Conservation (phyloP, 768 basidiomycete genomes). For the Podaxis rugospora region DNA sequence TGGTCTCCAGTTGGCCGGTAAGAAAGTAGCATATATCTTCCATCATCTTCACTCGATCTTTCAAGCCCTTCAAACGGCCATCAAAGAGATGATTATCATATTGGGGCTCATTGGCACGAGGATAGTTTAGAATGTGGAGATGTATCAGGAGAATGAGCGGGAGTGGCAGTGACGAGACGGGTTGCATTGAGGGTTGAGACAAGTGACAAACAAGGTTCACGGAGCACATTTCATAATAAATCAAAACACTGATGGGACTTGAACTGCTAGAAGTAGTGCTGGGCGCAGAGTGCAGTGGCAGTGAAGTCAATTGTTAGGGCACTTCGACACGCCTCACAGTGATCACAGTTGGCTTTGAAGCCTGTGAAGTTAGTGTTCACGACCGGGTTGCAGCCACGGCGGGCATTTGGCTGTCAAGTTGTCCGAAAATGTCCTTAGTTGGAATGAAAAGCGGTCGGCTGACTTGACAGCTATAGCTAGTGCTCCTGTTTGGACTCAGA, state of each 20-base stretch:
- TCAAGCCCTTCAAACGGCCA: constrained; percentile 36
- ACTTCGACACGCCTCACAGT: no score
- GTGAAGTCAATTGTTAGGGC: no score
- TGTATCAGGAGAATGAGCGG: constrained; percentile 48
- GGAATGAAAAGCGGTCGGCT: no score
- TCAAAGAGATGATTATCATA: constrained; percentile 49
- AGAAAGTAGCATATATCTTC: constrained; percentile 51
- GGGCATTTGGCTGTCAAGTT: no score
- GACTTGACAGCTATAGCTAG: no score
- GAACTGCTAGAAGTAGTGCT: no score
- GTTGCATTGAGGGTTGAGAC: constrained; percentile 14
- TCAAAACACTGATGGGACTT: not conserved
- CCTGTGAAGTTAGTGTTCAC: no score
- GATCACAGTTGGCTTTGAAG: no score
- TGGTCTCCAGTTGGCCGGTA: constrained; percentile 37
- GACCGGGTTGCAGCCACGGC: no score
- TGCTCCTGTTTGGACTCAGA: no score
- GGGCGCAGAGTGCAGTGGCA: no score
- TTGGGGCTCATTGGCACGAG: constrained; percentile 40
- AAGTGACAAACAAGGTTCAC: not conserved
- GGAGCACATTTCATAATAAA: not conserved
- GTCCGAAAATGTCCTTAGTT: no score
- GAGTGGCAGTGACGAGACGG: constrained; percentile 28
- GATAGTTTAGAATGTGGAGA: constrained; percentile 49
- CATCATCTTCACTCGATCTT: constrained; percentile 47